phyloP scores from a whole-genome alignment of 1,139 yeast species.

The Candida sanyaensis region DNA sequence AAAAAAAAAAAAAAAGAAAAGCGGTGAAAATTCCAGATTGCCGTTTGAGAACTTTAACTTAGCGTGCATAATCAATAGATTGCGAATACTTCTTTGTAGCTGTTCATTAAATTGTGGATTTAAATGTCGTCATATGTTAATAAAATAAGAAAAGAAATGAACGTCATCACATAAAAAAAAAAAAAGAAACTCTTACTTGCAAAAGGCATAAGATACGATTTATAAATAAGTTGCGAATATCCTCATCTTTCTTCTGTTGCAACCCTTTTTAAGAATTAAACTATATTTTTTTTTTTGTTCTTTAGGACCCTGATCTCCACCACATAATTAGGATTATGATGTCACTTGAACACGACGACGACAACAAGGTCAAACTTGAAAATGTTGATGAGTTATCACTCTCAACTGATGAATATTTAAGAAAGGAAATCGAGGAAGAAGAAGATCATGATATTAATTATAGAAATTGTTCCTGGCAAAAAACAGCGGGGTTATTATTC shows the following conservation, averaged over 20 bases:
- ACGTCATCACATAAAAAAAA: background rate
- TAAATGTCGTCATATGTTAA: background rate
- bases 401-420: slow-evolving; percentile 13
- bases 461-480: slow-evolving; percentile 57
- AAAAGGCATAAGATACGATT: background rate
- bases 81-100: no score
- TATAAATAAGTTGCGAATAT: background rate
- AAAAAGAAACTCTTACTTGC: background rate
- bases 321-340: background rate
- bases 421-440: slow-evolving; percentile 13
- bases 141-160: background rate
- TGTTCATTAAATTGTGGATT: no score
- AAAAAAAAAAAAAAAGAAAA: no score
- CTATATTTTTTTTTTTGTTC: no score
- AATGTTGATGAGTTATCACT: slow-evolving; percentile 3
- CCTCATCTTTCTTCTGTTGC: background rate
- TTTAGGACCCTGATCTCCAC: no score
- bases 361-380: background rate
- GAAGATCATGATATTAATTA: slow-evolving; percentile 38
- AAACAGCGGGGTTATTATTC: slow-evolving; percentile 57
- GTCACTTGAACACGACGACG: background rate
- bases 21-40: no score
- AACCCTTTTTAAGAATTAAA: background rate
- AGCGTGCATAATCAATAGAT: no score
- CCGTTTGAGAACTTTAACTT: no score